Evolutionary conservation across 805 yeast genomes (phyloP).

Genomic region (Blastobotrys americana): DNA sequence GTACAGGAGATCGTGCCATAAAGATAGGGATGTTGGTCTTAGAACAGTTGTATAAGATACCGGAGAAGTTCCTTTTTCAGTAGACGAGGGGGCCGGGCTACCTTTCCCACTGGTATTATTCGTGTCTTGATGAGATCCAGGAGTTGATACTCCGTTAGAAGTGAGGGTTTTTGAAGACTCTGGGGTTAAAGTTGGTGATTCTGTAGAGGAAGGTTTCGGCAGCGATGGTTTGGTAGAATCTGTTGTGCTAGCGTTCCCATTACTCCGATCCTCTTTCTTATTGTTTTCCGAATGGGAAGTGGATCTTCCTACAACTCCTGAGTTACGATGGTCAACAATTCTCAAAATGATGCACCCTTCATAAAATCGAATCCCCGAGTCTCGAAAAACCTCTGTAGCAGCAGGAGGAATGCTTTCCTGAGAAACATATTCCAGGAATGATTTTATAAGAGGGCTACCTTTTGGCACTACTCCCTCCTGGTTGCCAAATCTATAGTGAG

Average conservation of each 20-base stretch:
- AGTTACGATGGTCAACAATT: constrained; percentile 75
- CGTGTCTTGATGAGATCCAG: constrained; percentile 13
- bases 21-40: constrained; percentile 70
- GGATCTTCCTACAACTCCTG: constrained; percentile 15
- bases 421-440: constrained; percentile 71
- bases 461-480: constrained; percentile 84
- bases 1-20: constrained; percentile 77
- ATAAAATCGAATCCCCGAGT: constrained; percentile 73
- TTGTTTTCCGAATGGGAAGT: not conserved
- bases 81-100: constrained; percentile 19
- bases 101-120: constrained; percentile 9
- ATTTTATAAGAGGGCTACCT: constrained; percentile 62
- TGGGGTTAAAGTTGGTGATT: too few relatives aligned
- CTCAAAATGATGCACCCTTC: constrained; percentile 86
- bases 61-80: too few relatives aligned
- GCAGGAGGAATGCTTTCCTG: constrained; percentile 82
- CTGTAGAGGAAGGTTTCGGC: too few relatives aligned
- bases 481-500: constrained; percentile 84
- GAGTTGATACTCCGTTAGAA: too few relatives aligned
- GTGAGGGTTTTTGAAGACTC: too few relatives aligned
- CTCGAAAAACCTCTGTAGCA: constrained; percentile 80
- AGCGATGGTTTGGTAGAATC: not conserved
- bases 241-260: not conserved
- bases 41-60: constrained; percentile 70
- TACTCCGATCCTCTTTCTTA: constrained; percentile 3